phyloP scores from a whole-genome alignment of 345 rosid genomes.

The Excoecaria cochinchinensis region DNA sequence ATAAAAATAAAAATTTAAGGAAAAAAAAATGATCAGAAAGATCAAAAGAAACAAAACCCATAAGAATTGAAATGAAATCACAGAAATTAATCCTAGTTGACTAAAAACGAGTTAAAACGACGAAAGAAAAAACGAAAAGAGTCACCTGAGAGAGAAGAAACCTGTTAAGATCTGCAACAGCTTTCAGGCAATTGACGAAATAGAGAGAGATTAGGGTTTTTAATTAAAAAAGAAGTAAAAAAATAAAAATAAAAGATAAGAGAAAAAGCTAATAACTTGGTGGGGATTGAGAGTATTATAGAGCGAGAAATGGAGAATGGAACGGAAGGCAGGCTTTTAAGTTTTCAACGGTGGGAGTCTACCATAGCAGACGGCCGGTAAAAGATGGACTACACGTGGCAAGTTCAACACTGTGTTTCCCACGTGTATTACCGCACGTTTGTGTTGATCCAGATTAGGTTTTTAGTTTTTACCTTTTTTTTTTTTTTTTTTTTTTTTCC shows the following conservation, averaged over 20 bases:
- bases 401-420: background rate
- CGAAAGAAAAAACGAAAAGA: background rate
- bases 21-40: constrained; percentile 1
- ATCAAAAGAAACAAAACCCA: constrained; percentile 1
- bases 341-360: constrained; percentile 36
- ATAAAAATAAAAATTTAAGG: background rate
- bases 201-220: constrained; percentile 17
- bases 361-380: constrained; percentile 24
- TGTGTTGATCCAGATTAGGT: background rate
- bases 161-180: constrained; percentile 33
- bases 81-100: constrained; percentile 25
- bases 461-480: too few relatives aligned
- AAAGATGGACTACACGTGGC: constrained; percentile 29
- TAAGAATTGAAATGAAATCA: background rate
- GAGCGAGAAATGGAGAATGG: constrained; percentile 3
- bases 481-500: too few relatives aligned
- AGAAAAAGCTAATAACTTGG: constrained; percentile 17
- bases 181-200: background rate
- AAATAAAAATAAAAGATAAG: background rate
- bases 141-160: constrained; percentile 36
- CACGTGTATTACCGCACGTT: constrained; percentile 2
- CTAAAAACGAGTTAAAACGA: constrained; percentile 20
- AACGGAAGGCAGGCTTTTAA: constrained; percentile 34
- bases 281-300: constrained; percentile 23
- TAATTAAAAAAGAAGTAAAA: background rate